These are phyloP conservation scores for Taiwanofungus camphoratus DNA, from an alignment of 1,284 basidiomycete species.

Conservation along the genomic window DNA sequence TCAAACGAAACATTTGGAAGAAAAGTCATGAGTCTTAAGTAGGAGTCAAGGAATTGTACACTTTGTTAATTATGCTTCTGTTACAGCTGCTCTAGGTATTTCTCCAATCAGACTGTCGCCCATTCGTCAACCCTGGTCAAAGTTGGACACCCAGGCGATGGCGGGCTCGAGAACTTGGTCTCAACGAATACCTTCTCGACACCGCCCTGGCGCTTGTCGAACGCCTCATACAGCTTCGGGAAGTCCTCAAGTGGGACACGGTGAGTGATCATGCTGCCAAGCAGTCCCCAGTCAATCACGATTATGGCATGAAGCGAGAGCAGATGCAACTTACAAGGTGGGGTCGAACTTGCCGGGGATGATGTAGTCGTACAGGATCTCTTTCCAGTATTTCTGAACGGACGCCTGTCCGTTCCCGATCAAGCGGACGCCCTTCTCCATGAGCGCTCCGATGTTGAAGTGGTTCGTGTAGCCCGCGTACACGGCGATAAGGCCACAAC, in stretches of 20 bases:
- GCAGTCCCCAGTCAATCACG: no score
- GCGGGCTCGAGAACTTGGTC: constrained; percentile 45
- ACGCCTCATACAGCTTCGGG: constrained; percentile 49
- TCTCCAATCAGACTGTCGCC: constrained; percentile 18
- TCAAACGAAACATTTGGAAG: no score
- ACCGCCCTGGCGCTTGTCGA: constrained; percentile 53
- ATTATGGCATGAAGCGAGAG: constrained; percentile 1
- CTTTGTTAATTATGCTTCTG: neutral
- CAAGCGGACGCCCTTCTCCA: constrained; percentile 71
- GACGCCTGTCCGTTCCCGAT: constrained; percentile 74
- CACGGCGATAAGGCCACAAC: constrained; percentile 56
- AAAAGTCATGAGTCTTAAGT: no score
- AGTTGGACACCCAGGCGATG: constrained; percentile 43
- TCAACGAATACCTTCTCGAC: constrained; percentile 65
- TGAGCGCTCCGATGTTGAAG: constrained; percentile 71
- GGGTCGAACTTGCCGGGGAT: constrained; percentile 66
- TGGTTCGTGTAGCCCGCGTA: constrained; percentile 63
- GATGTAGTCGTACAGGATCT: constrained; percentile 61
- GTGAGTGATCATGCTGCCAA: constrained; percentile 51
- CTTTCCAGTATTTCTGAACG: constrained; percentile 70
- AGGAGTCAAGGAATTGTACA: neutral
- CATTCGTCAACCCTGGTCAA: constrained; percentile 50
- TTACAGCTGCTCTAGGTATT: neutral
- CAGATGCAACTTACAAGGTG: constrained; percentile 42
- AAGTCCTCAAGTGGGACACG: constrained; percentile 62